Base-by-base conservation (phyloP, 2,329 filamentous ascomycete species). In the Cordyceps farinosa region DNA sequence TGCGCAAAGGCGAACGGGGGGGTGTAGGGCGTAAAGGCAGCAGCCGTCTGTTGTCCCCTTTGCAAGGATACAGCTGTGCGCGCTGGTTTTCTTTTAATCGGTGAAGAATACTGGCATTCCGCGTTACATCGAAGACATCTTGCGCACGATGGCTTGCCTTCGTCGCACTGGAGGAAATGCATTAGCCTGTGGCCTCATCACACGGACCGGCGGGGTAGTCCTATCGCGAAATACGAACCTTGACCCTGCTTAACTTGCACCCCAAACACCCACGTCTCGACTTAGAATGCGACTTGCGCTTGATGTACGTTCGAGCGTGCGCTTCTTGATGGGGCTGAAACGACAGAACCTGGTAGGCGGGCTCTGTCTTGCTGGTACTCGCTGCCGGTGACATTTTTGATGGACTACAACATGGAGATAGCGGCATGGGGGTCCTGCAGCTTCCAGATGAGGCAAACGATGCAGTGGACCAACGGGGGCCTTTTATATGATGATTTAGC, bases 231-330 rank as follows among this genome's bases (percentile, higher is more conserved):
- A 52, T 42, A 62, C 64, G 38, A 47, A 70, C 69, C 67, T 70
- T 71, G 55, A 70, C 66, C 45, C 68, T 64, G 38, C 67, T 71
- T 10, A 67, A 58, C 27, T 69, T 70, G 60, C 69, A 70, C 1
- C 55, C 62, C 1, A 62, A 22, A 54, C 69, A 71, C 3, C 69
- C 69, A n/a, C 32, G 53, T 50, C 48, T 66, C 1, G 66, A 68
- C 55, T 68, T 70, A n/a, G 53, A 44, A 54, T 67, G 66, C 32
- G 62, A 61, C 62, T 64, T 68, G 38, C 68, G 67, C 48, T 59
- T 64, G 57, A 66, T 65, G 54, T 70, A 68, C 15, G 58, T 56
- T 17, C 65, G 53, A 10, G 64, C 56, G n/a, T 60, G 45, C 9
- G 29, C 63, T 58, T 63, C 48, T 27, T 56, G 53, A 40, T 57